Evolutionary conservation across 805 yeast genomes (phyloP), one percentile per base, ranked within the genome.

Genomic region (Wickerhamomyces hampshirensis): DNA sequence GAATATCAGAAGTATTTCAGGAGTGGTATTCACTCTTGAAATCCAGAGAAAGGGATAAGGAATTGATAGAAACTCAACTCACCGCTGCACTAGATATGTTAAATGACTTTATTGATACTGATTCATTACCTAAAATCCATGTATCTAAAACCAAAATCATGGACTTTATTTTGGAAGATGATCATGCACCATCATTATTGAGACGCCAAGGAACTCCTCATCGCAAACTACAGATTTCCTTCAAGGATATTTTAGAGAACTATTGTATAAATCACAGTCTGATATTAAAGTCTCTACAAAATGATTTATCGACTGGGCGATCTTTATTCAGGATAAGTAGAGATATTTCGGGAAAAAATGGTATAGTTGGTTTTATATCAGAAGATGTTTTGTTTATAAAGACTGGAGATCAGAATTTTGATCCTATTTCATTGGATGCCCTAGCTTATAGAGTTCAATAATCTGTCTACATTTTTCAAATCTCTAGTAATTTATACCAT

Each of bases 311-410:
- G 1, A 48, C 63, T 32, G 81, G 79, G 1, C 57, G 63, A 30
- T 63, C 69, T 3, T 50, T 77, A 28, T 75, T 65, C 51, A 57
- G 62, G 21, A 54, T 79, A 12, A 53, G 65, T 5, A 47, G 54
- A 18, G 48, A 59, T 32, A 43, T 58, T 0, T 37, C 31, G 5
- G 69, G 70, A 7, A 53, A 48, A 17, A 56, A 47, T 5, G 64
- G 68, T 0, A 11, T 68, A 27, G 11, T 46, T 26, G 65, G 73
- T 12, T 84, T 73, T 43, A 66, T 84, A 6, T 71, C 71, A 24
- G 78, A 79, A 30, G 89, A 86, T 46, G 79, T 84, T 2, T 47
- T 87, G 17, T 86, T 76, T 73, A 51, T 74, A 12, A 55, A 60
- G 26, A 37, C 39, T 5, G 40, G 40, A 8, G 49, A 41, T 4